These are phyloP conservation scores for Mycena vulgaris DNA, from an alignment of 768 basidiomycete genomes.

Conservation along the genomic window DNA sequence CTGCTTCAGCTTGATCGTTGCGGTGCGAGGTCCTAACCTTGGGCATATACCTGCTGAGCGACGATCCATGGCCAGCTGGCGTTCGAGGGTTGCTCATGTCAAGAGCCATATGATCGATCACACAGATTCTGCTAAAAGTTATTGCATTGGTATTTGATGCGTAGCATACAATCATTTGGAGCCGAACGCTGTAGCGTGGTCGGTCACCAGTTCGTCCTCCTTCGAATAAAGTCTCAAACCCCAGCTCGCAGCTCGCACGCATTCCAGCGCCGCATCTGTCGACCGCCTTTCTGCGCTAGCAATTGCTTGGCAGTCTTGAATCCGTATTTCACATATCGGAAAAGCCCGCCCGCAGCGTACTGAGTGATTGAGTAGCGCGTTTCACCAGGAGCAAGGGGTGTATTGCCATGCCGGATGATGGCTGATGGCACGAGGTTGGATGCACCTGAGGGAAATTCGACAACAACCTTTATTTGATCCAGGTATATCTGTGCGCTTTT, in stretches of 20 bases:
- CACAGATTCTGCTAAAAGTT: background rate
- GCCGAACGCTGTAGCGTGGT: background rate
- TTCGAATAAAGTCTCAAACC: slow-evolving; percentile 11
- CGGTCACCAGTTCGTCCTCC: background rate
- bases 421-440: slow-evolving; percentile 44
- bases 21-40: too few relatives aligned
- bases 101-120: background rate
- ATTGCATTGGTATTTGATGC: too few relatives aligned
- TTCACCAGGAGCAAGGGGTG: slow-evolving; percentile 36
- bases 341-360: slow-evolving; percentile 44
- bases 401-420: slow-evolving; percentile 41
- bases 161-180: too few relatives aligned
- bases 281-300: background rate
- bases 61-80: too few relatives aligned
- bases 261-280: background rate
- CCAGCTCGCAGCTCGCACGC: background rate
- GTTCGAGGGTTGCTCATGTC: too few relatives aligned
- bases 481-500: slow-evolving; percentile 47
- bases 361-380: slow-evolving; percentile 44
- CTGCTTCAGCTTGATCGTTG: too few relatives aligned
- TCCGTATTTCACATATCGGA: slow-evolving; percentile 43
- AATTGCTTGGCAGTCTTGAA: slow-evolving; percentile 27
- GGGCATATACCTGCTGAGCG: too few relatives aligned
- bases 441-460: slow-evolving; percentile 44
- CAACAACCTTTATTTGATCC: slow-evolving; percentile 40